These are phyloP conservation scores for Penicillium sp. DNA, from an alignment of 2,329 filamentous ascomycete genomes.

Conservation along the genomic window DNA sequence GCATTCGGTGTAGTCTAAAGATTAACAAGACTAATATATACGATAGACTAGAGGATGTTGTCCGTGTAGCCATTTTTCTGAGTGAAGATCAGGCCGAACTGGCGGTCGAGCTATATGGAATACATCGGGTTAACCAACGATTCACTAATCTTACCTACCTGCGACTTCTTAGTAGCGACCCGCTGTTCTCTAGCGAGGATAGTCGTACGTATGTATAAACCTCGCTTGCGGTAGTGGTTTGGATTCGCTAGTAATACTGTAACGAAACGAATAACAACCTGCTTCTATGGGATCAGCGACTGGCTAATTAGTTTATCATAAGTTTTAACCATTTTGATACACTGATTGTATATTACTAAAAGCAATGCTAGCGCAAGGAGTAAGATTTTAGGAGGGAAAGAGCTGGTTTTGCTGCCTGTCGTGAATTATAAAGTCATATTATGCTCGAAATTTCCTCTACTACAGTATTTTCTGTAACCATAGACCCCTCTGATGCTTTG, in stretches of 20 bases:
- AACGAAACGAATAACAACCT: neutral
- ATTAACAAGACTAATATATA: too few relatives aligned
- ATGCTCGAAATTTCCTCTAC: too few relatives aligned
- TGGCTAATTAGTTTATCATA: neutral
- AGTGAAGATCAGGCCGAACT: neutral
- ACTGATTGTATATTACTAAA: neutral
- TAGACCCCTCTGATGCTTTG: too few relatives aligned
- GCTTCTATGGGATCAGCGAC: neutral
- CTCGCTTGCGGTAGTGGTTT: neutral
- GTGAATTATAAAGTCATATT: too few relatives aligned
- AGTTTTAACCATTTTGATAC: neutral
- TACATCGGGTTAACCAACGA: neutral
- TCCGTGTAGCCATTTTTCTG: too few relatives aligned
- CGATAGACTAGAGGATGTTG: too few relatives aligned
- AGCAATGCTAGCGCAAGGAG: neutral
- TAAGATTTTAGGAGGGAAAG: neutral
- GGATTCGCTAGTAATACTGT: neutral
- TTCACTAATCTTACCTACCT: neutral
- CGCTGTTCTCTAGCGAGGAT: neutral
- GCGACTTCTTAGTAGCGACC: neutral
- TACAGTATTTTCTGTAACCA: too few relatives aligned
- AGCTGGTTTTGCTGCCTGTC: too few relatives aligned
- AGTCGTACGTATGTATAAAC: neutral
- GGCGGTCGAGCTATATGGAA: neutral
- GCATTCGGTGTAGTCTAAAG: too few relatives aligned